Conservation (phyloP, 129 eudicot species). For the carrot (Daucus carota) region DH1_v3.0 NC_030381.2:16609501-16610000, state of each 20-base stretch:
- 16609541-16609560: slow-evolving; percentile 96
- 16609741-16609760: slow-evolving; percentile 55
- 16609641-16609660: slow-evolving; percentile 32
- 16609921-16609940: slow-evolving; percentile 60
- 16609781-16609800: slow-evolving; percentile 56
- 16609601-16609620: slow-evolving; percentile 72
- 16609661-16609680: slow-evolving; percentile 21
- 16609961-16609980: slow-evolving; percentile 86
- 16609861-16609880: slow-evolving; percentile 58
- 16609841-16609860: slow-evolving; percentile 31
- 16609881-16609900: slow-evolving; percentile 69
- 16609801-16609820: slow-evolving; percentile 74
- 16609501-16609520: slow-evolving; percentile 82
- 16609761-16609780: slow-evolving; percentile 50
- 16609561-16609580: slow-evolving; percentile 78
- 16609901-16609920: slow-evolving; percentile 92
- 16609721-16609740: slow-evolving; percentile 76
- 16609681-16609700: slow-evolving; percentile 73
- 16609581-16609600: slow-evolving; percentile 67
- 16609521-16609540: slow-evolving; percentile 92
- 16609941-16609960: slow-evolving; percentile 71
- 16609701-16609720: slow-evolving; percentile 93
- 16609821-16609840: slow-evolving; percentile 54
- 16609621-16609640: slow-evolving; percentile 55
- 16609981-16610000: slow-evolving; percentile 83